These are phyloP conservation scores for Laguncularia racemosa DNA, from an alignment of 345 rosid species.

Conservation along the genomic window DNA sequence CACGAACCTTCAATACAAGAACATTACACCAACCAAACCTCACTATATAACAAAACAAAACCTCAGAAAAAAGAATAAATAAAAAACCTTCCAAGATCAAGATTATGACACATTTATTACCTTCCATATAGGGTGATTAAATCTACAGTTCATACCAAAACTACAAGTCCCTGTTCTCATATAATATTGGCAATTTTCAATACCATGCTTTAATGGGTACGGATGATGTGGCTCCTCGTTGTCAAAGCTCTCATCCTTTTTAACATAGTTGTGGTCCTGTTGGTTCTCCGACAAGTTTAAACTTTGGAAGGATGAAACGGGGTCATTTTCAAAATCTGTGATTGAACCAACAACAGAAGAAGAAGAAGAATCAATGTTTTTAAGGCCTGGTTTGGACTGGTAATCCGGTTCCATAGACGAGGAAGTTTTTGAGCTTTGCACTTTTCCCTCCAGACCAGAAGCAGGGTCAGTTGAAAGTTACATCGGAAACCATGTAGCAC, in stretches of 20 bases:
- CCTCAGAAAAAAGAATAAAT: neutral
- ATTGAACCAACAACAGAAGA: neutral
- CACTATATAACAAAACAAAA: neutral
- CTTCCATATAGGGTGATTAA: constrained; percentile 18
- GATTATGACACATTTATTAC: constrained; percentile 1
- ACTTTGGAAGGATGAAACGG: neutral
- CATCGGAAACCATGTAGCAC: no score
- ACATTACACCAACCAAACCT: neutral
- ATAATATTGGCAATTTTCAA: constrained; percentile 1
- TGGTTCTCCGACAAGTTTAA: neutral
- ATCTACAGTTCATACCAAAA: constrained; percentile 18
- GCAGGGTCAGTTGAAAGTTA: no score
- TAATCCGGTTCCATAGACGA: neutral
- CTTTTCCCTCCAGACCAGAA: no score
- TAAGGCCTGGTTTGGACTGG: neutral
- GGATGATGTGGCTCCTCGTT: neutral
- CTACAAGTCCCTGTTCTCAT: neutral
- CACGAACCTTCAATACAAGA: constrained; percentile 7
- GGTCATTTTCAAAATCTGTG: neutral
- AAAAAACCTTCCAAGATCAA: neutral
- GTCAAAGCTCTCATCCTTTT: neutral
- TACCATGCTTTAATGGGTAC: neutral
- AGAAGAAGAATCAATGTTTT: neutral
- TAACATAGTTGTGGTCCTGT: neutral
- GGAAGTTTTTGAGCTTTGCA: neutral